Base-by-base conservation (phyloP, 139 green algal species). In the Chlorella sp. region DNA sequence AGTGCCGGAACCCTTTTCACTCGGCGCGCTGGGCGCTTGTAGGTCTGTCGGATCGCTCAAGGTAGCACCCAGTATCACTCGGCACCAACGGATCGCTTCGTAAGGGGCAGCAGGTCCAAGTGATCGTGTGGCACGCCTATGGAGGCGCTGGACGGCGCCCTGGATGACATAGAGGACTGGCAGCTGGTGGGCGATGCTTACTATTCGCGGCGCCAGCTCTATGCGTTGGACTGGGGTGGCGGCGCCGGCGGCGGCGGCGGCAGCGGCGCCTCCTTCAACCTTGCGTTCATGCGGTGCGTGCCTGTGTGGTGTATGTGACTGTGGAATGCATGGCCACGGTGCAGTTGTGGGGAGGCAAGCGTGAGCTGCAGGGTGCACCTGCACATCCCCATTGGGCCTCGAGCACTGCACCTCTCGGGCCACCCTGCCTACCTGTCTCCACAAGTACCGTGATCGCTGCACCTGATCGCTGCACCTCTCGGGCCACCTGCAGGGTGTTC, bases 201-300 rank as follows among this genome's bases (percentile, higher is more conserved):
- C 90, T 92, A 86, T 66, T 91, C 90, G 57, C 81, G 48, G 14
- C 82, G 79, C 34, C 42, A 91, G 68, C 83, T 92, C 3, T 92
- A 92, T 73, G 24, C 42, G 24, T 69, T 92, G 26, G 84, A 83
- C 26, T 92, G 90, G 90, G 60, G 21, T 26, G 89, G 61, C 19
- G 37, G 18, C 77, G 77, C 77, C 37, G 77, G 40, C 60, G 40
- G 66, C 66, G 69, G 81, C 34, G 39, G 84, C 84, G 84, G 84
- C 53, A n/a, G 53, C 60, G 57, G 82, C 60, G 57, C 36, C 64
- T 48, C 24, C 3, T 30, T 89, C 71, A 85, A 92, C 83, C 78
- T 92, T 26, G 83, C 83, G 2, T 92, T 86, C 71, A 89, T 92
- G 89, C 60, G 89, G 89, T 92, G 89, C 16, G 61, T 77, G 69